Evolutionary conservation across 2,329 filamentous ascomycete species (phyloP).

Genomic region (Rhinocladiella similis): DNA sequence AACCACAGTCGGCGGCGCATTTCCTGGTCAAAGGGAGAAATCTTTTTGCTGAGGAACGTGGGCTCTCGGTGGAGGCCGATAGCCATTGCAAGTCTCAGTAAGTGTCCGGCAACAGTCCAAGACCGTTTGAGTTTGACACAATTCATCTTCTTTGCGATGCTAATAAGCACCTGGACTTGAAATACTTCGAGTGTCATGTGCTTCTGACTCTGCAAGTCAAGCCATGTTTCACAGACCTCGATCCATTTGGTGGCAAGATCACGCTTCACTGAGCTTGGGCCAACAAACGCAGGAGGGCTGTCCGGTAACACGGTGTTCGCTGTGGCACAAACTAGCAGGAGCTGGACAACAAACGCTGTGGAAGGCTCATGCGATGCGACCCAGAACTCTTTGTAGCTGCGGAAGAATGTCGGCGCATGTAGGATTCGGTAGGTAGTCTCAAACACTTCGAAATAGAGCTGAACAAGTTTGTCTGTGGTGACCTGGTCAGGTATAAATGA

Average conservation of each 20-base stretch:
- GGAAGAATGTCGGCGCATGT: constrained; percentile 58
- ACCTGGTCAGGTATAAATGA: constrained; percentile 24
- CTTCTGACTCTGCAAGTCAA: constrained; percentile 48
- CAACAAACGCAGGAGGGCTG: constrained; percentile 17
- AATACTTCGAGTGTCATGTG: constrained; percentile 50
- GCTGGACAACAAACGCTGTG: constrained; percentile 24
- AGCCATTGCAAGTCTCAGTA: constrained; percentile 51
- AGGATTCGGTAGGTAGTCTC: constrained; percentile 60
- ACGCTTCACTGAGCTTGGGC: constrained; percentile 20
- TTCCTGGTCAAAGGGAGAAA: constrained; percentile 49
- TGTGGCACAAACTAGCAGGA: constrained; percentile 24
- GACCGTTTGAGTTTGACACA: constrained; percentile 51
- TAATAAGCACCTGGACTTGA: constrained; percentile 50
- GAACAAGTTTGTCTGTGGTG: constrained; percentile 23
- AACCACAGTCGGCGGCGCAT: constrained; percentile 59
- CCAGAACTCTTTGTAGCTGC: constrained; percentile 59
- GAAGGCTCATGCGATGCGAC: constrained; percentile 15
- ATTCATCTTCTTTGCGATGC: constrained; percentile 50
- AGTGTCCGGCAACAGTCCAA: constrained; percentile 49
- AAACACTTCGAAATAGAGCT: constrained; percentile 49
- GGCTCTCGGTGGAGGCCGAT: constrained; percentile 54
- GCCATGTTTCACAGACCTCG: constrained; percentile 26
- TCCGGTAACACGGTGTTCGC: constrained; percentile 19
- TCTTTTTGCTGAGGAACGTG: constrained; percentile 36
- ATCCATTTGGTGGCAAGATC: constrained; percentile 27